Evolutionary conservation across 768 basidiomycete genomes (phyloP), one percentile per base, ranked within the genome.

Genomic region (Suillus americanus): DNA sequence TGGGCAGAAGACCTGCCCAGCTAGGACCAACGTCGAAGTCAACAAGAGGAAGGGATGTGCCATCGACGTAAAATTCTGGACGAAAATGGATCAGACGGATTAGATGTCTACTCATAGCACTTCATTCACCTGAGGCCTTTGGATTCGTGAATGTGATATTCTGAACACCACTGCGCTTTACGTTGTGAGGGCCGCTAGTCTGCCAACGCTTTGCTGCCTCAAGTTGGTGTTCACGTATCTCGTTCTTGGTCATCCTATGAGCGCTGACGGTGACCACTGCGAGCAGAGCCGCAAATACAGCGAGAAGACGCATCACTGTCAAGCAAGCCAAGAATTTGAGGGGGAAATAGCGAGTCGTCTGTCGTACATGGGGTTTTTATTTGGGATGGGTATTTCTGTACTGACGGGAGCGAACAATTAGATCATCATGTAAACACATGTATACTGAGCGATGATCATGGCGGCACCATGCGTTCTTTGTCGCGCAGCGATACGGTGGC

Each of bases 91-190:
- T 50, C 48, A 50, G 48, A 25, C 13, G 13, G 6, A 14, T 13
- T 13, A 50, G 23, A 25, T 50, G 1, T 14, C 3, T 14, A 7
- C 13, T 50, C 13, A 6, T 14, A 50, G 13, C 48, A 50, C 25
- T 25, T 28, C 14, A 28, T 7, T 67, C 65, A 89, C 89, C 75
- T 20, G 86, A 85, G n/a, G 88, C 89, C 61, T 78, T 81, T 3
- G 89, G 87, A 67, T 90, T 89, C 14, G 80, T 76, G 74, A 92
- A 92, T 0, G 88, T 90, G 68, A 91, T 88, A 66, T 89, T 89
- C 72, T 89, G 79, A n/a, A 81, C 77, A 0, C 66, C 64, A n/a
- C 62, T 48, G 14, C 64, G 65, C 38, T 67, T 70, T 12, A 45
- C n/a, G 18, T 18, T 18, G 6, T 41, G 41, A n/a, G 33, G n/a